Base-by-base conservation (phyloP, 2,329 filamentous ascomycete species). In the Bipolaris zeicola region DNA sequence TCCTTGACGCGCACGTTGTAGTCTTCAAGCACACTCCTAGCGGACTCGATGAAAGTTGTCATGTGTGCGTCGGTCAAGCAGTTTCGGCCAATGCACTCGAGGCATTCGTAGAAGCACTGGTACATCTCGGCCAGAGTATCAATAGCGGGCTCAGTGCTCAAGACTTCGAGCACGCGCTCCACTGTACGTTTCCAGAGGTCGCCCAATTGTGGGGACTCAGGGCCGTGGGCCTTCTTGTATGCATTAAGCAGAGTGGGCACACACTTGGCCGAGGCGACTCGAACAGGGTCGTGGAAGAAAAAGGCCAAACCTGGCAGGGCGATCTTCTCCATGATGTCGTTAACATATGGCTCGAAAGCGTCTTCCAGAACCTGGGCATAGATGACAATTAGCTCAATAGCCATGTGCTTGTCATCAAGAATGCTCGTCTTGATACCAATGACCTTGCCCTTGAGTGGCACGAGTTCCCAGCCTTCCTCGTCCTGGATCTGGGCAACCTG, bases 71-170 rank as follows among this genome's bases (percentile, higher is more conserved):
- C 81, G 5, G 84, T 91, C 44, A 99, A 83, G 72, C 89, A 94
- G 67, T 90, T 87, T 77, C 91, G 91, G 57, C 94, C 94, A 63
- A 96, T 86, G 20, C 97, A 93, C 79, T 98, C 94, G 6, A 99
- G 88, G 24, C 92, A 96, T 77, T 99, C 95, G 76, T 99, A 99
- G 82, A 99, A 99, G 81, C 95, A 99, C 77, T 98, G 94, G 78
- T 97, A 99, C 92, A 99, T 97, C 79, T 98, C 95, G 1, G 95
- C 94, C 44, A 99, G 84, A 0, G 95, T 96, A 69, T 99, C 95
- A 57, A 99, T 93, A 1, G 93, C 92, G 18, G 95, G 94, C 79
- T 99, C 95, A 0, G 93, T 93, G 60, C 89, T 91, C 37, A 99
- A 84, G 1, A 97, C 93, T 76, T 98, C 95, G 10, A 99, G 86